Percentiles rank a stretch among this genome's conserved stretches.
Conservation (phyloP, 495 filamentous ascomycete genomes). For the Polyplosphaeria fusca region DNA sequence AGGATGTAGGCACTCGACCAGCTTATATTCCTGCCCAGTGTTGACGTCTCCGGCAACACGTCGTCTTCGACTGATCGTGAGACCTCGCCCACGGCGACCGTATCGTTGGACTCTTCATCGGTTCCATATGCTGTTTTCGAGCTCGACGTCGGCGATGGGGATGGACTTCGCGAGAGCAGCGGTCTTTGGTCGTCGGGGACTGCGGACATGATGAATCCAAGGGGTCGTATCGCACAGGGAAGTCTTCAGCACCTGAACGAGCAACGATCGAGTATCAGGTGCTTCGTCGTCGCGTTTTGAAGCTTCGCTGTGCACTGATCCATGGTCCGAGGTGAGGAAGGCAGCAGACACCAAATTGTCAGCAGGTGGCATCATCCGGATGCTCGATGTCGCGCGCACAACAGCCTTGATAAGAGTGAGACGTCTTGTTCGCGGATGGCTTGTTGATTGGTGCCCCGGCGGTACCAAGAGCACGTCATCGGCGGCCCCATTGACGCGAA, state of each 20-base stretch:
- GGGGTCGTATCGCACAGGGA: neutral
- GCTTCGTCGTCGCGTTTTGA: neutral
- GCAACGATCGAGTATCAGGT: too few relatives aligned
- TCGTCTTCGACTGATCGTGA: slow-evolving; percentile 50
- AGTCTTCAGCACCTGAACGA: neutral
- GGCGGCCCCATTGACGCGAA: slow-evolving; percentile 22
- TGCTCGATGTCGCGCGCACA: slow-evolving; percentile 18
- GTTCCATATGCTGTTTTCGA: slow-evolving; percentile 11
- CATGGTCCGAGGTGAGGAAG: neutral
- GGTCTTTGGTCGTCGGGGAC: slow-evolving; percentile 11
- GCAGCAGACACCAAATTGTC: slow-evolving; percentile 24
- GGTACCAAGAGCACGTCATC: slow-evolving; percentile 20
- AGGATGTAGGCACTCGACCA: slow-evolving; percentile 71
- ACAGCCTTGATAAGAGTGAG: slow-evolving; percentile 16
- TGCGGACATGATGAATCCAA: neutral
- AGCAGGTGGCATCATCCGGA: slow-evolving; percentile 28
- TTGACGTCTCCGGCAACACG: slow-evolving; percentile 61
- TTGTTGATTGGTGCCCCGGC: slow-evolving; percentile 20
- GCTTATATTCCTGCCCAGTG: slow-evolving; percentile 59
- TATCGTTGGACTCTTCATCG: slow-evolving; percentile 14
- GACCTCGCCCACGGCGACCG: slow-evolving; percentile 8
- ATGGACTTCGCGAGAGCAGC: slow-evolving; percentile 11
- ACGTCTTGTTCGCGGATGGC: neutral
- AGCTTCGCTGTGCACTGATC: too few relatives aligned
- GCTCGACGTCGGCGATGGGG: neutral